Evolutionary conservation across 1,284 basidiomycete genomes (phyloP).

Genomic region (Dichomitus squalens): DNA sequence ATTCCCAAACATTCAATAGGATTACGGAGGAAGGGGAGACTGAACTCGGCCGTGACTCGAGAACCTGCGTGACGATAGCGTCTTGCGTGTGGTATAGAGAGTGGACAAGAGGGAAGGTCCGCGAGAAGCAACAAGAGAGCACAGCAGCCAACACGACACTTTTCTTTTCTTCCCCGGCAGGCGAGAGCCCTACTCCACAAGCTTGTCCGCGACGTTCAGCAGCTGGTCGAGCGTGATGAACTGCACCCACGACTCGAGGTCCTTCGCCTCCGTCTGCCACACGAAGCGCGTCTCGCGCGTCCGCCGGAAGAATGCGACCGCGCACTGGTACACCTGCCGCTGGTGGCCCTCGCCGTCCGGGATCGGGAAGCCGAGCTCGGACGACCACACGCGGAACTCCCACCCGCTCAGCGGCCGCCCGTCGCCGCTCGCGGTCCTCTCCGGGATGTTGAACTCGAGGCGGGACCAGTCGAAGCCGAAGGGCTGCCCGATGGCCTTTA

Average conservation of each 20-base stretch:
- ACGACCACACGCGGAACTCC: conserved; percentile 81
- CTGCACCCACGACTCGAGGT: conserved; percentile 76
- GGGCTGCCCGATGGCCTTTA: conserved; percentile 79
- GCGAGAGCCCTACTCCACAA: conserved; percentile 51
- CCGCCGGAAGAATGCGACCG: conserved; percentile 73
- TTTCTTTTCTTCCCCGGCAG: background rate
- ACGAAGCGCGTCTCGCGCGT: conserved; percentile 64
- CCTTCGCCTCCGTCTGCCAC: conserved; percentile 67
- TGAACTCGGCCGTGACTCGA: background rate
- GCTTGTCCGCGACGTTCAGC: conserved; percentile 72
- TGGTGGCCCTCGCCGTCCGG: conserved; percentile 53
- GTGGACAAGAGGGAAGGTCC: background rate
- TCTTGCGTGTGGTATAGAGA: background rate
- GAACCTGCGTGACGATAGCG: background rate
- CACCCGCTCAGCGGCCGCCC: conserved; percentile 69
- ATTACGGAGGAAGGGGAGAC: background rate
- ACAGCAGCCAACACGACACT: background rate
- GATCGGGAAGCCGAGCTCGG: conserved; percentile 69
- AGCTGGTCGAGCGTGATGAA: conserved; percentile 81
- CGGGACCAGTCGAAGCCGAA: conserved; percentile 78
- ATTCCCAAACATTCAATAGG: background rate
- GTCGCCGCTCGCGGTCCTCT: conserved; percentile 62
- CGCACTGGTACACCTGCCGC: conserved; percentile 73
- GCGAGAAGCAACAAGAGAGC: background rate
- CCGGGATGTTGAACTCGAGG: conserved; percentile 75